A percentile compares a stretch with the other conserved stretches of the same genome.
phyloP scores from a whole-genome alignment of 2,329 filamentous ascomycete genomes.

The Aspergillus vadensis region DNA sequence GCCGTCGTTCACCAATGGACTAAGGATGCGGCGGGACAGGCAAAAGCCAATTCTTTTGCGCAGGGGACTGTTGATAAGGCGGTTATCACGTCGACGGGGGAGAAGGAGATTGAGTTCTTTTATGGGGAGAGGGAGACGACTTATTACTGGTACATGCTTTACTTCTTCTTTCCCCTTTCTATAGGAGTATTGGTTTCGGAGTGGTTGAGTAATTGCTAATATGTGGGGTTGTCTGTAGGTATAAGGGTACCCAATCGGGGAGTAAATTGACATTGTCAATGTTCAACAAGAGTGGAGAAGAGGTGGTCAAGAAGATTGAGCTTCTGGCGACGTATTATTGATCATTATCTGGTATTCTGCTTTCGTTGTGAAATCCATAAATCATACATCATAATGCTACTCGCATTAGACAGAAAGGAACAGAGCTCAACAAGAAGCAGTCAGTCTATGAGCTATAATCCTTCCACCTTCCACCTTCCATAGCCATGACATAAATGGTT shows the following conservation, averaged over 20 bases:
- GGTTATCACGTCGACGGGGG: neutral
- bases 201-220: neutral
- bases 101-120: neutral
- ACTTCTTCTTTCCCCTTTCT: neutral
- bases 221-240: neutral
- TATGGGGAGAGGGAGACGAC: neutral
- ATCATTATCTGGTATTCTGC: neutral
- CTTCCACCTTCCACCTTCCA: too few relatives aligned
- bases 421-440: too few relatives aligned
- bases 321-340: neutral
- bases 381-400: too few relatives aligned
- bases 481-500: too few relatives aligned
- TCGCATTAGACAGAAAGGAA: too few relatives aligned
- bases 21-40: neutral
- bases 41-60: neutral
- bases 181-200: too few relatives aligned
- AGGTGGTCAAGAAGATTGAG: slow-evolving; percentile 1
- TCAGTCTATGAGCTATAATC: too few relatives aligned
- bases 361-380: too few relatives aligned
- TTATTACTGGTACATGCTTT: neutral
- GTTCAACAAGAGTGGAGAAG: neutral
- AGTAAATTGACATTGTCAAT: neutral
- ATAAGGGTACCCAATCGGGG: neutral
- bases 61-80: neutral
- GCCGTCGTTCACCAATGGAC: neutral